phyloP scores from a whole-genome alignment of 768 basidiomycete genomes.

The Erythrobasidium yunnanense region DNA sequence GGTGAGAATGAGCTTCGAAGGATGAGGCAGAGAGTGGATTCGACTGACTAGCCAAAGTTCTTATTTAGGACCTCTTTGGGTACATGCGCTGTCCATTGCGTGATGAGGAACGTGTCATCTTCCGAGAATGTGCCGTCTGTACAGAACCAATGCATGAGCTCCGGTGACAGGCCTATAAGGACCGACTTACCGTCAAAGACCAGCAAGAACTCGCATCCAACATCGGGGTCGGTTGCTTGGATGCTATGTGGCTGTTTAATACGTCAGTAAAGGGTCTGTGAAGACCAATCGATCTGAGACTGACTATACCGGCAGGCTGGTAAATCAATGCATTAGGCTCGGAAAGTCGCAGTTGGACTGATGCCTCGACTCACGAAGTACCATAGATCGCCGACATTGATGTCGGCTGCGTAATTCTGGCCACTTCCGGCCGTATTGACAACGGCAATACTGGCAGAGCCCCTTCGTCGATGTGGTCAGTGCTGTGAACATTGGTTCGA shows the following conservation, averaged over 20 bases:
- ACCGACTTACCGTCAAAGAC: slow-evolving; percentile 52
- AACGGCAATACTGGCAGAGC: slow-evolving; percentile 34
- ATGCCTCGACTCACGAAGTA: no score
- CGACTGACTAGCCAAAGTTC: slow-evolving; percentile 53
- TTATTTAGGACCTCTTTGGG: slow-evolving; percentile 51
- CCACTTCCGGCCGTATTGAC: slow-evolving; percentile 25
- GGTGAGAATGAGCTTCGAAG: no score
- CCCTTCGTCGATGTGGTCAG: no score
- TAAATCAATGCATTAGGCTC: no score
- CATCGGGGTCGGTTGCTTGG: slow-evolving; percentile 44
- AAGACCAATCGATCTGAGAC: no score
- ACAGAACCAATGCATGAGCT: background rate
- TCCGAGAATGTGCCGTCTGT: slow-evolving; percentile 50
- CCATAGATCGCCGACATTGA: slow-evolving; percentile 42
- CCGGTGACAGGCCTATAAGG: no score
- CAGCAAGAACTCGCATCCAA: slow-evolving; percentile 52
- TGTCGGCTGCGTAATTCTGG: background rate
- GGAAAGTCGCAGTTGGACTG: no score
- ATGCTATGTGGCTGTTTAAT: slow-evolving; percentile 52
- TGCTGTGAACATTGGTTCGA: no score
- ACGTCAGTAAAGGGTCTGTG: no score
- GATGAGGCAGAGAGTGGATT: no score
- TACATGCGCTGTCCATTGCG: slow-evolving; percentile 60
- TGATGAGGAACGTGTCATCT: slow-evolving; percentile 53
- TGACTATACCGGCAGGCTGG: no score